Evolutionary conservation across 176 grass and related monocot species (phyloP).

Genomic region (Aegilops sharonensis): DNA sequence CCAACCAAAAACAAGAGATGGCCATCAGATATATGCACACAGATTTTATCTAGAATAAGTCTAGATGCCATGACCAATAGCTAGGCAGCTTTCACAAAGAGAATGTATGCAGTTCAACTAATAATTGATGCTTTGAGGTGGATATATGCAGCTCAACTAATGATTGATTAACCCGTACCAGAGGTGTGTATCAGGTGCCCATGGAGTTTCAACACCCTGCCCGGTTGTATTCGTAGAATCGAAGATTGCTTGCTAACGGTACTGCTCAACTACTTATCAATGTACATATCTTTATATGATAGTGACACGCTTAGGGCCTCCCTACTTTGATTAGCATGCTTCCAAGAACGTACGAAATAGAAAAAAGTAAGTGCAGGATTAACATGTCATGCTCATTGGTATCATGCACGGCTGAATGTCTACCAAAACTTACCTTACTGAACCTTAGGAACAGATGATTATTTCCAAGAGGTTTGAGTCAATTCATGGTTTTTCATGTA

Average conservation of each 20-base stretch:
- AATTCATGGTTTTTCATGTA: neutral
- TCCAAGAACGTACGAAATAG: neutral
- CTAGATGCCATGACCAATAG: constrained; percentile 21
- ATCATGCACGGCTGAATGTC: neutral
- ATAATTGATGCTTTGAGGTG: neutral
- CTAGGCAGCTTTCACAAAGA: constrained; percentile 5
- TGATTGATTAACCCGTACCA: neutral
- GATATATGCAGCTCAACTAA: neutral
- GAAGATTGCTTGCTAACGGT: neutral
- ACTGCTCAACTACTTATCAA: constrained; percentile 24
- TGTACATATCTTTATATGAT: neutral
- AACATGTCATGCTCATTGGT: neutral
- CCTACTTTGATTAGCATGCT: neutral
- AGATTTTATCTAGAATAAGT: neutral
- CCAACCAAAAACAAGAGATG: neutral
- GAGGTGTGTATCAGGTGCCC: neutral
- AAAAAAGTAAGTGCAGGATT: too few species aligned
- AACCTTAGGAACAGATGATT: neutral
- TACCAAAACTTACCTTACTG: neutral
- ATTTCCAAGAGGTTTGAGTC: neutral
- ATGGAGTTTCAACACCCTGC: neutral
- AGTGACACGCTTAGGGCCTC: neutral
- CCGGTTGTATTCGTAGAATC: neutral
- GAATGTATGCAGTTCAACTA: constrained; percentile 18
- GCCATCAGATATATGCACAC: neutral